Evolutionary conservation across 2,329 filamentous ascomycete genomes (phyloP).

Genomic region (Trichoderma oligosporum): DNA sequence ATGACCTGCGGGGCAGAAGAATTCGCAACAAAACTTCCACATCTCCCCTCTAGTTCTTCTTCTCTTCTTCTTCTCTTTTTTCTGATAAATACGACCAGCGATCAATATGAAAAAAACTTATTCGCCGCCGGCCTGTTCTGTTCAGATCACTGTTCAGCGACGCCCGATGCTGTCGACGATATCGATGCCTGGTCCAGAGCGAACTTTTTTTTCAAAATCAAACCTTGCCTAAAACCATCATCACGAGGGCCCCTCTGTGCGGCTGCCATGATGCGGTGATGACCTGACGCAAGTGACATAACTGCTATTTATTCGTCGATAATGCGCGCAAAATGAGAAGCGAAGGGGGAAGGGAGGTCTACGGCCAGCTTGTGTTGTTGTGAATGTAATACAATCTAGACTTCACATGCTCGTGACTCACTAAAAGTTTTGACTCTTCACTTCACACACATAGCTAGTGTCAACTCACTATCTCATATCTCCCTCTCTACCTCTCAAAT

Average conservation of each 20-base stretch:
- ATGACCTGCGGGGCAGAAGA: slow-evolving; percentile 22
- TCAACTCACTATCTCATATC: too few relatives aligned
- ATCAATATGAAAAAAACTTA: slow-evolving; percentile 27
- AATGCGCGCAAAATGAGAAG: not conserved
- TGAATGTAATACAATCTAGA: not conserved
- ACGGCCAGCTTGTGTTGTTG: not conserved
- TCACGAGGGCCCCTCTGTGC: slow-evolving; percentile 62
- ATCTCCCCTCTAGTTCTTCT: not conserved
- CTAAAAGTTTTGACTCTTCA: not conserved
- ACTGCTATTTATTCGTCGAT: slow-evolving; percentile 5
- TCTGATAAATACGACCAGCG: slow-evolving; percentile 41
- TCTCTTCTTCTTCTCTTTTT: not conserved
- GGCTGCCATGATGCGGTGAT: slow-evolving; percentile 65
- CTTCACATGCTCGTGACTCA: not conserved
- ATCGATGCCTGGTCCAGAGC: slow-evolving; percentile 55
- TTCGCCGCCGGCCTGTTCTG: slow-evolving; percentile 37
- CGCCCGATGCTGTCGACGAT: slow-evolving; percentile 44
- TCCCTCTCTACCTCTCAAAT: too few relatives aligned
- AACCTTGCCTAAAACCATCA: slow-evolving; percentile 66
- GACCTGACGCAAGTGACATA: slow-evolving; percentile 64
- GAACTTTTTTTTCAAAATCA: slow-evolving; percentile 42
- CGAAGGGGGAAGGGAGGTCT: not conserved
- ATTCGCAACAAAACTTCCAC: not conserved
- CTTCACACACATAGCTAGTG: not conserved
- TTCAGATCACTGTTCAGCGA: slow-evolving; percentile 27